Conservation (phyloP, 139 green algal genomes). For the Picochlorum sp. region DNA sequence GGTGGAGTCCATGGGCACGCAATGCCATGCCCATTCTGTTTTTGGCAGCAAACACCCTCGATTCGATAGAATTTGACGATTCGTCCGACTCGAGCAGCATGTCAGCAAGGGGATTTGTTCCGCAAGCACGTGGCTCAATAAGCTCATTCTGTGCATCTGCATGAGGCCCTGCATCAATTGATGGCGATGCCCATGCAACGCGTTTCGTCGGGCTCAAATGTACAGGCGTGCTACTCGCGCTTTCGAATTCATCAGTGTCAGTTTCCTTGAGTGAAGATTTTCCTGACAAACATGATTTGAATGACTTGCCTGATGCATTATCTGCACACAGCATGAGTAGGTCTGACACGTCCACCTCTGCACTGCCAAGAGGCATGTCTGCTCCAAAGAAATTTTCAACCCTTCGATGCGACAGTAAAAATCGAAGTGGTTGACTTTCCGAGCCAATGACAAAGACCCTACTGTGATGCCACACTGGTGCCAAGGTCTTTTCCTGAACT, state of each 20-base stretch:
- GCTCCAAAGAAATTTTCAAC: conserved; percentile 20
- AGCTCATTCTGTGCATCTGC: no score
- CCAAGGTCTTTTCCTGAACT: conserved; percentile 13
- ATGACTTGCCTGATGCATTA: background rate
- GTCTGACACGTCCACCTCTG: conserved; percentile 3
- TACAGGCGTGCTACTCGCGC: background rate
- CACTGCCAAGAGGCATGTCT: conserved; percentile 23
- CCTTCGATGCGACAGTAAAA: conserved; percentile 29
- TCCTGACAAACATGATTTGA: background rate
- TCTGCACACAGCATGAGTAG: background rate
- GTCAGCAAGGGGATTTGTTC: no score
- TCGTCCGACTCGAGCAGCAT: no score
- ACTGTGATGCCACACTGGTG: conserved; percentile 13
- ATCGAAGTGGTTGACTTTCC: conserved; percentile 11
- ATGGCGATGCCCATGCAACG: background rate
- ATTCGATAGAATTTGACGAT: background rate
- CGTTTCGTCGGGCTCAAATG: background rate
- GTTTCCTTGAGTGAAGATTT: background rate
- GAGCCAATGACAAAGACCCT: conserved; percentile 19
- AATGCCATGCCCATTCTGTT: background rate
- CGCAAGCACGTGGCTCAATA: no score
- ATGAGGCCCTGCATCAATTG: no score
- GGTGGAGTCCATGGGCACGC: background rate
- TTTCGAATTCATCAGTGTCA: background rate
- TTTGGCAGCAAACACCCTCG: background rate